These are phyloP conservation scores for Pichia nanzhaoensis DNA, from an alignment of 805 yeast species.

Conservation along the genomic window DNA sequence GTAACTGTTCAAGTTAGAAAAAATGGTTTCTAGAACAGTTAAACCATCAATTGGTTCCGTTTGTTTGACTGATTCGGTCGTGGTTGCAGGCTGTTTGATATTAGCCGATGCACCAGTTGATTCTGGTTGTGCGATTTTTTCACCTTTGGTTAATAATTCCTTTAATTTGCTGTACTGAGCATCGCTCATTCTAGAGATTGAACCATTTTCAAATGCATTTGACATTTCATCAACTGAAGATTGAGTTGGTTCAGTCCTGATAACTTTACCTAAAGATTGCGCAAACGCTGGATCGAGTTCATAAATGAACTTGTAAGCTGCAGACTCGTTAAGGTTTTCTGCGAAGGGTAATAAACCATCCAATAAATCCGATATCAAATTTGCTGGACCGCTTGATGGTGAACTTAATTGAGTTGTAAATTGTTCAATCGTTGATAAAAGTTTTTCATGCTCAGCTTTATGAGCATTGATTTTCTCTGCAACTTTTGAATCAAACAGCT, in stretches of 20 bases:
- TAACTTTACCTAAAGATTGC: slow-evolving; percentile 12
- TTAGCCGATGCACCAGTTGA: not conserved
- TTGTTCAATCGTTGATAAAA: slow-evolving; percentile 14
- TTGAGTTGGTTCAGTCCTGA: slow-evolving; percentile 15
- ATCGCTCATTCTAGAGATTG: slow-evolving; percentile 13
- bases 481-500: slow-evolving; percentile 21
- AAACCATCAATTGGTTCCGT: slow-evolving; percentile 9
- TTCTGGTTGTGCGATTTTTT: not conserved
- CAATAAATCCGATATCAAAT: slow-evolving; percentile 19
- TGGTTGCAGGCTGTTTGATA: no score
- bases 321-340: slow-evolving; percentile 17
- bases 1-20: slow-evolving; percentile 21
- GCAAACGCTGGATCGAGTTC: slow-evolving; percentile 21
- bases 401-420: slow-evolving; percentile 17
- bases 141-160: not conserved
- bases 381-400: slow-evolving; percentile 7
- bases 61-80: no score
- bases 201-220: slow-evolving; percentile 16
- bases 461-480: slow-evolving; percentile 5
- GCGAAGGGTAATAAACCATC: slow-evolving; percentile 14
- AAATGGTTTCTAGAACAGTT: slow-evolving; percentile 16
- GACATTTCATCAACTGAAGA: slow-evolving; percentile 12
- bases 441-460: slow-evolving; percentile 6
- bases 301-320: slow-evolving; percentile 17
- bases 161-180: slow-evolving; percentile 11